Evolutionary conservation across 2,329 filamentous ascomycete species (phyloP).

Genomic region (Aspergillus sp.): DNA sequence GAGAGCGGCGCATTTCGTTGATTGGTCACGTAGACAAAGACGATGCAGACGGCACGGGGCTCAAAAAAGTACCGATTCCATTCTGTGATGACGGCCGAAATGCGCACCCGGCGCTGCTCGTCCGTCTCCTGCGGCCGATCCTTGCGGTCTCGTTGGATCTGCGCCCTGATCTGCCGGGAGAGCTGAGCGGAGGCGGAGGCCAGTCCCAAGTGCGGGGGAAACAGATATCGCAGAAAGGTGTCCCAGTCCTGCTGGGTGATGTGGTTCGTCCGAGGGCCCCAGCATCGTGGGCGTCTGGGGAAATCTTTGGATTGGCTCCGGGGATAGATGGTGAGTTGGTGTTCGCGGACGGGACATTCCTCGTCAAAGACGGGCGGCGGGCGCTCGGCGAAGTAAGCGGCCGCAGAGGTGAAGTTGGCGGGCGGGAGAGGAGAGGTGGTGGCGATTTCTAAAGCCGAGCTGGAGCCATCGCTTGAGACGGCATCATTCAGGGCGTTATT

Average conservation of each 20-base stretch:
- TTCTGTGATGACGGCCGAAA: constrained; percentile 39
- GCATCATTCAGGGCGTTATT: constrained; percentile 16
- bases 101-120: constrained; percentile 36
- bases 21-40: constrained; percentile 34
- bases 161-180: constrained; percentile 36
- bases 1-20: constrained; percentile 31
- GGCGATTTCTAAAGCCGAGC: constrained; percentile 10
- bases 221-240: constrained; percentile 41
- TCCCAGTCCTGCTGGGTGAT: constrained; percentile 44
- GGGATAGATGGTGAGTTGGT: constrained; percentile 40
- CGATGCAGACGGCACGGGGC: constrained; percentile 32
- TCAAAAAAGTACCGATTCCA: constrained; percentile 45
- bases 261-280: constrained; percentile 32
- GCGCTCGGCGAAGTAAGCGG: constrained; percentile 39
- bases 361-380: constrained; percentile 23
- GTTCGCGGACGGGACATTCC: constrained; percentile 27
- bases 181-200: constrained; percentile 36
- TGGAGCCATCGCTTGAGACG: constrained; percentile 15
- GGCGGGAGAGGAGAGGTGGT: constrained; percentile 17
- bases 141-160: constrained; percentile 41
- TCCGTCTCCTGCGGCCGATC: constrained; percentile 42
- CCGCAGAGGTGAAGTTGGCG: constrained; percentile 34
- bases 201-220: constrained; percentile 38
- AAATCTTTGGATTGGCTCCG: constrained; percentile 42
- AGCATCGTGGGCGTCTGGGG: constrained; percentile 41